Conservation (phyloP, 1,284 basidiomycete species). For the Ganoderma lingzhi region DNA sequence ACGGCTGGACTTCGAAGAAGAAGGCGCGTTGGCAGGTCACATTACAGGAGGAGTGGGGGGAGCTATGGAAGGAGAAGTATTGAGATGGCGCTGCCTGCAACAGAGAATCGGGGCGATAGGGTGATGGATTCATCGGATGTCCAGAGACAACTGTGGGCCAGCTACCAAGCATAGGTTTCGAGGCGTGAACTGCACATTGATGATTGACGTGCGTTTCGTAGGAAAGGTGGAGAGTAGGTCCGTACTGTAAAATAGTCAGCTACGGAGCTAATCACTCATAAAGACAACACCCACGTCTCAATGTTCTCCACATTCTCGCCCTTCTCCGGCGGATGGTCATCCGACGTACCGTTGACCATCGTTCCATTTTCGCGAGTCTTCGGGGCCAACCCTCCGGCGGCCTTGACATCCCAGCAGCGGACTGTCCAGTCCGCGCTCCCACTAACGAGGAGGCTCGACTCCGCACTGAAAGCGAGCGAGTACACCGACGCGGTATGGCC, state of each 20-base stretch:
- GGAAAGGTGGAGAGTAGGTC: constrained; percentile 93
- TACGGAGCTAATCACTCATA: background rate
- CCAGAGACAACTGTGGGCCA: constrained; percentile 70
- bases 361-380: constrained; percentile 65
- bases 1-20: background rate
- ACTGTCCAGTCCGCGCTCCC: constrained; percentile 95
- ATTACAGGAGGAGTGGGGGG: background rate
- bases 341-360: constrained; percentile 38
- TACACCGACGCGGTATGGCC: constrained; percentile 93
- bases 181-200: constrained; percentile 93
- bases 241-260: constrained; percentile 54
- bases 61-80: background rate
- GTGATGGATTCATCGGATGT: constrained; percentile 53
- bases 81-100: background rate
- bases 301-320: constrained; percentile 52
- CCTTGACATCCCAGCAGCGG: constrained; percentile 95
- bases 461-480: constrained; percentile 91
- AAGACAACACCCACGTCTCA: constrained; percentile 64
- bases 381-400: constrained; percentile 69
- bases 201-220: constrained; percentile 94
- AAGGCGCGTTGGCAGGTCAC: background rate
- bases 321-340: constrained; percentile 34
- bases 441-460: constrained; percentile 90
- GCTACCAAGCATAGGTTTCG: constrained; percentile 94
- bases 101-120: background rate